Base-by-base conservation (phyloP, 2,329 filamentous ascomycete species). In the Aspergillus jensenii region DNA sequence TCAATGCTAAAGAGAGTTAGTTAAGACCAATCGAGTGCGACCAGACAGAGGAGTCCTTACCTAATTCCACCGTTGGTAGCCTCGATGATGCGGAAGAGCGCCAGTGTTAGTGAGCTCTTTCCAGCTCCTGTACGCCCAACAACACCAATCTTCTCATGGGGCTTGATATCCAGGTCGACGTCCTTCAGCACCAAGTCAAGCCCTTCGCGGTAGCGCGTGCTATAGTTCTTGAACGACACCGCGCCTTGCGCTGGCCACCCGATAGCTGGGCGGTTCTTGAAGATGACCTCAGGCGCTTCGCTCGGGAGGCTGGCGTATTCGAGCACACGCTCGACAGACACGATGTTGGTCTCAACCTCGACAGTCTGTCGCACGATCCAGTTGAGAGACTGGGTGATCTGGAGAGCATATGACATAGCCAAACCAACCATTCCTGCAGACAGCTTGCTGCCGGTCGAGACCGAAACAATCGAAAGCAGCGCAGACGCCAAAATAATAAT, bases 341-440 rank as follows among this genome's bases (percentile, higher is more conserved):
- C 93, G 70, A 99, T 99, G 76, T 99, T 99, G n/a, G 93, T 98
- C 81, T 99, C 96, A n/a, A 99, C 95, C 76, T 99, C 96, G 35
- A 99, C 95, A 0, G 93, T 97, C 78, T 99, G 95, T 59, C 96
- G 87, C 52, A 99, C 95, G 70, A 99, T 97, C 95, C 95, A 99
- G 80, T 98, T 99, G 69, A 99, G 84, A 37, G 93, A 96, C 65
- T 93, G 90, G 1, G 95, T 99, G 71, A 99, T 98, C 78, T 97
- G 91, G 62, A 99, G 84, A 40, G 93, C 95, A 77, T 98, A 97
- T 47, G 93, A 96, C 92, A 99, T 96, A 63, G 90, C 87, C 69
- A 99, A 81, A 80, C 96, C 96, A 52, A 98, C 93, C 76, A 87
- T 81, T 58, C 95, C 95, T 7, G 87, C 79, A 21, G 82, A 85